Conservation (phyloP, 1,284 basidiomycete species). For the Rhodotorula mucilaginosa region DNA sequence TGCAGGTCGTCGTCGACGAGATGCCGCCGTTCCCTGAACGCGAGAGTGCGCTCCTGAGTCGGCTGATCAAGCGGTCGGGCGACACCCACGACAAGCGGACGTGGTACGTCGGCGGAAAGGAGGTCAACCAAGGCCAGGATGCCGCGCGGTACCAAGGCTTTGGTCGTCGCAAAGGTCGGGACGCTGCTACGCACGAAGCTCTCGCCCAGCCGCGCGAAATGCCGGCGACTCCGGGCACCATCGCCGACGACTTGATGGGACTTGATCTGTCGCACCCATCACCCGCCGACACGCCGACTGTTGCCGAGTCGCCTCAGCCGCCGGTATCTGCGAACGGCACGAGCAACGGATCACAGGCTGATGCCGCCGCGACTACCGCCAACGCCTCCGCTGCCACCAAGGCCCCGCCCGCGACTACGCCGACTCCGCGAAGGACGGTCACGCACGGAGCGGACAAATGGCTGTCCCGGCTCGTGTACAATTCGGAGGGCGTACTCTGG, state of each 20-base stretch:
- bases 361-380: slow-evolving; percentile 3
- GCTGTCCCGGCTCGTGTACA: slow-evolving; percentile 81
- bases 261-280: slow-evolving; percentile 64
- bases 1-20: slow-evolving; percentile 95
- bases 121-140: slow-evolving; percentile 74
- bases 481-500: slow-evolving; percentile 84
- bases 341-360: background rate
- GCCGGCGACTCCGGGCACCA: slow-evolving; percentile 10
- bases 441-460: slow-evolving; percentile 57
- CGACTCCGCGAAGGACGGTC: slow-evolving; percentile 32
- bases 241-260: slow-evolving; percentile 67
- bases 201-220: background rate
- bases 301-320: background rate
- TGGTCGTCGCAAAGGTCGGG: slow-evolving; percentile 45
- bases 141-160: slow-evolving; percentile 58
- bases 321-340: background rate
- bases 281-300: slow-evolving; percentile 14
- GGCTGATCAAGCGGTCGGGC: slow-evolving; percentile 38
- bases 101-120: slow-evolving; percentile 92
- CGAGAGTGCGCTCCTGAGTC: slow-evolving; percentile 63
- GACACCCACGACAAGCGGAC: slow-evolving; percentile 77
- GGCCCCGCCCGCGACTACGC: slow-evolving; percentile 48
- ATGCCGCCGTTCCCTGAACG: slow-evolving; percentile 98
- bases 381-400: slow-evolving; percentile 17
- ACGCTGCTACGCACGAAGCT: slow-evolving; percentile 8